Conservation (phyloP, 257 asterid genomes). For the Sherardia arvensis region DNA sequence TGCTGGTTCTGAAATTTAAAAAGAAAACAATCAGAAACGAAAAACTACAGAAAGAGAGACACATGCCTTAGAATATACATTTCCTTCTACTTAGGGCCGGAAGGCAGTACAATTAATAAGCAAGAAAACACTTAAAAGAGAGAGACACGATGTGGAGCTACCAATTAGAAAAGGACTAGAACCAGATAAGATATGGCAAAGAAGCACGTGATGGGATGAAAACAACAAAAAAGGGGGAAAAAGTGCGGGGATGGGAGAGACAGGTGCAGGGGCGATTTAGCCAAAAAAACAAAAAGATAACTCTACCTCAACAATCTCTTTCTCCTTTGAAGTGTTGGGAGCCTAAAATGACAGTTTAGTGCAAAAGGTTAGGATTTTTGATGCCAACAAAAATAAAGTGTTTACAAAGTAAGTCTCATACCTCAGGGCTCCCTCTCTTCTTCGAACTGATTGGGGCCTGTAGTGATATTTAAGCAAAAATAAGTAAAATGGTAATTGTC, state of each 20-base stretch:
- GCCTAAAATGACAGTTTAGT: background rate
- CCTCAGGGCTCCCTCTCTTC: slow-evolving; percentile 2
- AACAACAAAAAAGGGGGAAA: background rate
- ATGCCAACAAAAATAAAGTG: background rate
- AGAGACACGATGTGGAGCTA: background rate
- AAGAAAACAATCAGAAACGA: background rate
- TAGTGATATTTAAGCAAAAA: background rate
- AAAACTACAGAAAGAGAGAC: background rate
- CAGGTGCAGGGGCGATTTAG: background rate
- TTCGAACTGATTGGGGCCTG: slow-evolving; percentile 13
- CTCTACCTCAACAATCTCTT: background rate
- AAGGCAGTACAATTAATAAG: slow-evolving; percentile 7
- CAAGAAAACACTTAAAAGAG: background rate
- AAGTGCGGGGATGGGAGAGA: background rate
- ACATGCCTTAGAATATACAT: background rate
- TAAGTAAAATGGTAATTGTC: background rate
- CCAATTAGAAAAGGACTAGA: background rate
- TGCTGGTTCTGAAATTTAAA: slow-evolving; percentile 10
- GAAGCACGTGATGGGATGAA: too few relatives aligned
- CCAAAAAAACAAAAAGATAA: background rate
- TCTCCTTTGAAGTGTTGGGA: background rate
- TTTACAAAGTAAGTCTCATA: background rate
- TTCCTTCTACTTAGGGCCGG: slow-evolving; percentile 6
- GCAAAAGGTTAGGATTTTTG: background rate
- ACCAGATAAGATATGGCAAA: background rate